Conservation (phyloP, 2,329 filamentous ascomycete species). For the Aureobasidium sp. region DNA sequence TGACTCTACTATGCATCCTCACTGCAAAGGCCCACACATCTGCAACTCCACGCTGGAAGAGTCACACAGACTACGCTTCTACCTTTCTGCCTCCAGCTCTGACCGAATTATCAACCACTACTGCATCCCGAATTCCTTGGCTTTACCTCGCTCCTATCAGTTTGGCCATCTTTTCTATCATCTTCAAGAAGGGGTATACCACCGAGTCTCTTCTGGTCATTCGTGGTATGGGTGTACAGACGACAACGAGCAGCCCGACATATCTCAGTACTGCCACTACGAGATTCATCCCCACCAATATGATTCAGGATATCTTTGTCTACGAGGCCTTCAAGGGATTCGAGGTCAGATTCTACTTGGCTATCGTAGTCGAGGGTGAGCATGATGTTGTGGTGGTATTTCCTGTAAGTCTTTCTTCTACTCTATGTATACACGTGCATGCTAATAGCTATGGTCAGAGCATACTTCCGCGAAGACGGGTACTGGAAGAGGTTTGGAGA, state of each 20-base stretch:
- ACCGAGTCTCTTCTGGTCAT: slow-evolving; percentile 85
- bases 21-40: slow-evolving; percentile 17
- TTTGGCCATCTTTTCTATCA: slow-evolving; percentile 15
- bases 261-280: slow-evolving; percentile 56
- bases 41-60: not conserved
- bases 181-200: slow-evolving; percentile 27
- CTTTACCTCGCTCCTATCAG: slow-evolving; percentile 32
- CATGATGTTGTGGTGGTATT: slow-evolving; percentile 91
- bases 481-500: slow-evolving; percentile 86
- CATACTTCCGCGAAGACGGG: slow-evolving; percentile 61
- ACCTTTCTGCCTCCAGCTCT: slow-evolving; percentile 12
- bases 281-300: slow-evolving; percentile 80
- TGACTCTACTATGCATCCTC: slow-evolving; percentile 27
- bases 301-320: slow-evolving; percentile 87
- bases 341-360: slow-evolving; percentile 80
- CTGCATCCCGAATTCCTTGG: slow-evolving; percentile 27
- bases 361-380: slow-evolving; percentile 84
- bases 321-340: slow-evolving; percentile 93
- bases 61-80: not conserved
- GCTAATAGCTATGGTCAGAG: slow-evolving; percentile 30
- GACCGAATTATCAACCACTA: slow-evolving; percentile 23
- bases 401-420: slow-evolving; percentile 52
- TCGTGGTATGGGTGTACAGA: slow-evolving; percentile 84
- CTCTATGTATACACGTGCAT: not conserved
- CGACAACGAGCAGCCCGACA: slow-evolving; percentile 59